Base-by-base conservation (phyloP, 371 early-diverging fungal species). In the Mucor circinelloides region DNA sequence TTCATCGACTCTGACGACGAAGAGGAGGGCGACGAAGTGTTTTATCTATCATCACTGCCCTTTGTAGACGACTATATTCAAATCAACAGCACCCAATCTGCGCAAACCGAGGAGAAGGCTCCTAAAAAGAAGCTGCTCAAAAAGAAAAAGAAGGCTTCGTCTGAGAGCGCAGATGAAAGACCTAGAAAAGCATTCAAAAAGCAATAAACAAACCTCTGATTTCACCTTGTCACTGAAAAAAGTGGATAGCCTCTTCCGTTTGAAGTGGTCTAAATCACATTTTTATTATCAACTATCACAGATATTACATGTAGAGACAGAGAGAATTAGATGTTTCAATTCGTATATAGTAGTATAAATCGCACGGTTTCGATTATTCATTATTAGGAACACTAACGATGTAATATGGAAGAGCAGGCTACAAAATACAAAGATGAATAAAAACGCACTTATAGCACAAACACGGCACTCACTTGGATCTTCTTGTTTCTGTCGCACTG, bases 401-500 rank as follows among this genome's bases (percentile, higher is more conserved):
- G 60, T 83, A 83, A 40, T 83, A 83, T 17, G 83, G 83, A 25
- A 83, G 72, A 54, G 83, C 80, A 67, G 83, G 77, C 83, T 83
- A 71, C 25, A 42, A 38, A 48, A 19, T 60, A 21, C 10, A 57
- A 38, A 36, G 42, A 4, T 21, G 23, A 15, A 46, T 17, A 27
- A 12, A 15, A 64, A 27, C 15, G 19, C 2, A 19, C 7, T 10
- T 54, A 2, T 10, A 23, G 3, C 25, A 55, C 15, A 60, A 38
- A 21, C 19, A 3, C 12, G 27, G 32, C 13, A 17, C 19, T 90
- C 70, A 79, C 95, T 85, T 96, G 96, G 15, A 97, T 88, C 76
- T 94, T 94, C 63, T 90, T 91, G 65, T 93, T 90, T 67, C 88
- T 86, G 70, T 95, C 94, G 74, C 96, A 96, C 19, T 94, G 94